Conservation (phyloP, 352 stramenopile species). For the Blastocystis sp. region DNA sequence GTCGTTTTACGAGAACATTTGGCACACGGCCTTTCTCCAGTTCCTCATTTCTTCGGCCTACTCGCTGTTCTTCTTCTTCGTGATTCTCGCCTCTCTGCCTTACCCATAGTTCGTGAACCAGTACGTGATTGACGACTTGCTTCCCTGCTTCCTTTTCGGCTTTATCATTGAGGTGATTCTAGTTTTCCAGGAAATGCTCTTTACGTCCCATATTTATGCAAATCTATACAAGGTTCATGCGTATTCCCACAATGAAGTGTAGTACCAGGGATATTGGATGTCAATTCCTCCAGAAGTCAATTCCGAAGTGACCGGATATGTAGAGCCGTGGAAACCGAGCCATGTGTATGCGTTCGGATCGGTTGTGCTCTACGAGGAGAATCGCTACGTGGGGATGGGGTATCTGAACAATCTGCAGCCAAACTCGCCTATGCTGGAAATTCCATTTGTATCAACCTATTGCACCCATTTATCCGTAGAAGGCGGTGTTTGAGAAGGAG, state of each 20-base stretch:
- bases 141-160: constrained; percentile 22
- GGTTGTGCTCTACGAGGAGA: not conserved
- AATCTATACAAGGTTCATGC: constrained; percentile 30
- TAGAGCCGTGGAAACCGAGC: constrained; percentile 37
- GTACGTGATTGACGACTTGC: constrained; percentile 16
- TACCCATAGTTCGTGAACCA: not conserved
- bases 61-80: constrained; percentile 4
- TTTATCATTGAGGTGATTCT: constrained; percentile 14
- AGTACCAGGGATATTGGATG: constrained; percentile 59
- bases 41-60: constrained; percentile 27
- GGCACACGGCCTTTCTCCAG: not conserved
- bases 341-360: constrained; percentile 32
- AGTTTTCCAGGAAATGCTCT: constrained; percentile 14
- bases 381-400: not conserved
- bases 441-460: constrained; percentile 28
- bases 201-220: constrained; percentile 20
- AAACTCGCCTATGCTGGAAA: not conserved
- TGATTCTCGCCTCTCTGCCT: not conserved
- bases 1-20: constrained; percentile 7
- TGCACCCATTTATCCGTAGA: not conserved
- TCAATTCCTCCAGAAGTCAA: not conserved
- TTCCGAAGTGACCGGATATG: constrained; percentile 7
- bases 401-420: constrained; percentile 48
- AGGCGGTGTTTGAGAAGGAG: constrained; percentile 42
- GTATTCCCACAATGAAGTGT: not conserved